Evolutionary conservation across 2,329 filamentous ascomycete species (phyloP).

Genomic region (Botrytis fabae): DNA sequence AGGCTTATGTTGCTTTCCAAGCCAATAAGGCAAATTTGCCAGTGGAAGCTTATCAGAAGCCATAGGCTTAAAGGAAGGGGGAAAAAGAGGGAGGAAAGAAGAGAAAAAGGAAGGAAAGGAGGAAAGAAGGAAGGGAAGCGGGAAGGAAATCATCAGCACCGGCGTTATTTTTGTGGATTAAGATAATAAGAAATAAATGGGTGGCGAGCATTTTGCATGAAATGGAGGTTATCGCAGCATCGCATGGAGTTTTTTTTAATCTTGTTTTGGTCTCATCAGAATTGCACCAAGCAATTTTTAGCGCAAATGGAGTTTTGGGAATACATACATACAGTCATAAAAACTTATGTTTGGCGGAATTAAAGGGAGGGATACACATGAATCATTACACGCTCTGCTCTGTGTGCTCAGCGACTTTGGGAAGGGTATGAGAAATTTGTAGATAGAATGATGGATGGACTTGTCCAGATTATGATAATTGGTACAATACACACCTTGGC

Average conservation of each 20-base stretch:
- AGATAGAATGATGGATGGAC: neutral
- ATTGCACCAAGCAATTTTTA: neutral
- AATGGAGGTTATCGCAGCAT: conserved; percentile 12
- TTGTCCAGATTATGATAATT: neutral
- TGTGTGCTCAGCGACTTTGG: neutral
- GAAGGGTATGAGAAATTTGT: neutral
- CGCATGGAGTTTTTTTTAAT: neutral
- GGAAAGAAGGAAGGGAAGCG: too few relatives aligned
- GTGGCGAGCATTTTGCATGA: neutral
- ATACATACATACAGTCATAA: conserved; percentile 5
- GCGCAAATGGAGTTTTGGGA: conserved; percentile 10
- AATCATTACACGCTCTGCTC: neutral
- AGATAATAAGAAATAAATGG: neutral
- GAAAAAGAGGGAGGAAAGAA: neutral
- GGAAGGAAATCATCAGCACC: neutral
- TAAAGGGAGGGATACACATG: neutral
- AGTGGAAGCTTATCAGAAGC: conserved; percentile 14
- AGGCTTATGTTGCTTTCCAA: conserved; percentile 73
- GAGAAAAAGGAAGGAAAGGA: too few relatives aligned
- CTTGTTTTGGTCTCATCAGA: neutral
- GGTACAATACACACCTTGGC: neutral
- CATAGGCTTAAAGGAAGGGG: neutral
- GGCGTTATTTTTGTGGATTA: neutral
- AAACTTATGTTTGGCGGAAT: conserved; percentile 13
- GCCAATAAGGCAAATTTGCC: conserved; percentile 62